Conservation (phyloP, 768 basidiomycete species). For the Tricholoma terreum region DNA sequence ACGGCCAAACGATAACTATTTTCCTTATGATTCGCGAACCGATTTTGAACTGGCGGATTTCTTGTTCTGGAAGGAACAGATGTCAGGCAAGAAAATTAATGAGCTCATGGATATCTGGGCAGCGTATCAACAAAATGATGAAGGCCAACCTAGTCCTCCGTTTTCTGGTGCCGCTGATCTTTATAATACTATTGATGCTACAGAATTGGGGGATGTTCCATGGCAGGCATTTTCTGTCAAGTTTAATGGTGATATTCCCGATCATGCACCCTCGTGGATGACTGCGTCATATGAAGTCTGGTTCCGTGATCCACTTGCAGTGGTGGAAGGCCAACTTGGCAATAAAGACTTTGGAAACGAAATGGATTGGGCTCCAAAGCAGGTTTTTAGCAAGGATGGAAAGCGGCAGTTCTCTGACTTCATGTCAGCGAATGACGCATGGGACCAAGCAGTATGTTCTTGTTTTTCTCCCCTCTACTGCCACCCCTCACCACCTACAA, state of each 20-base stretch:
- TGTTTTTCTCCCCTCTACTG: background rate
- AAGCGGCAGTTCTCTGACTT: conserved; percentile 29
- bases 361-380: conserved; percentile 32
- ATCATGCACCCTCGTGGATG: conserved; percentile 31
- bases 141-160: conserved; percentile 18
- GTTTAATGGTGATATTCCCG: conserved; percentile 22
- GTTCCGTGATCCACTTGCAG: conserved; percentile 27
- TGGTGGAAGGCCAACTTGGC: conserved; percentile 26
- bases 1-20: background rate
- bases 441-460: conserved; percentile 35
- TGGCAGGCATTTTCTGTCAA: conserved; percentile 33
- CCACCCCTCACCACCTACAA: background rate
- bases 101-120: conserved; percentile 3
- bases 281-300: conserved; percentile 26
- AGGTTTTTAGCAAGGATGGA: conserved; percentile 20
- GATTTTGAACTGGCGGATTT: conserved; percentile 8
- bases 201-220: conserved; percentile 28
- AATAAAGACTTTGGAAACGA: conserved; percentile 33
- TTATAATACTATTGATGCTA: conserved; percentile 32
- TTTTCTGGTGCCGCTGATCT: conserved; percentile 30
- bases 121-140: background rate
- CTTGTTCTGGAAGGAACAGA: conserved; percentile 4
- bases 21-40: background rate
- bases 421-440: conserved; percentile 41
- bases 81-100: conserved; percentile 6